Evolutionary conservation across 352 stramenopile species (phyloP), one percentile per base, ranked within the genome.

Genomic region (Phytophthora niederhauseri): DNA sequence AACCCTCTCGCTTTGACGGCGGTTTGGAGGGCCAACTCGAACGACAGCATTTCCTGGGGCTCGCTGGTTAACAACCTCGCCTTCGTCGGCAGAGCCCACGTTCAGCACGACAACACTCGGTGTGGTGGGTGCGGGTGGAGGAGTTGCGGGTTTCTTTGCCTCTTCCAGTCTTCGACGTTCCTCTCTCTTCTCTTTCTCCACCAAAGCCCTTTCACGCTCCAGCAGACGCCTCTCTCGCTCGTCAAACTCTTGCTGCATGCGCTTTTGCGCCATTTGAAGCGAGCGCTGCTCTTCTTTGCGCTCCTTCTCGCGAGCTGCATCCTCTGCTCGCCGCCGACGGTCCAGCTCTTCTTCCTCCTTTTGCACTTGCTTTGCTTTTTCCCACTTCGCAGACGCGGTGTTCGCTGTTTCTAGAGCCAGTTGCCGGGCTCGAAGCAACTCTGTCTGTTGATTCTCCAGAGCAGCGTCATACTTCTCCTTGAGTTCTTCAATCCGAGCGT

Each of bases 381-480:
- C 81, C 53, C 87, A 75, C 30, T 84, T 88, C 5, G 81, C 69
- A 1, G 80, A 64, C 19, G 85, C 79, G 12, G 72, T 31, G 28
- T 76, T 85, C 1, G 81, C 75, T 12, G 76, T 81, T 55, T 91
- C 78, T 9, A 90, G 38, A 0, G 80, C 78, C 30, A 84, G 64
- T 22, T 92, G 81, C 0, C 80, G 72, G 22, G 85, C 80, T 30
- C 66, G 70, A 41, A 87, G 49, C 0, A 93, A 62, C 41, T 93
- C 85, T 12, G 61, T 14, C 46, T 88, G 83, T 43, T 93, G 85
- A 0, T 68, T 77, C 56, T 89, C 82, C 3, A 93, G 66, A 22
- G 80, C 82, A 22, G 68, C 71, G 49, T 93, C 85, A 51, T 92
- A 93, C 57, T 93, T 93, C 9, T 67, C 70, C 34, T 92, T 93